Conservation (phyloP, 2,329 filamentous ascomycete genomes). For the Hortaea werneckii region DNA sequence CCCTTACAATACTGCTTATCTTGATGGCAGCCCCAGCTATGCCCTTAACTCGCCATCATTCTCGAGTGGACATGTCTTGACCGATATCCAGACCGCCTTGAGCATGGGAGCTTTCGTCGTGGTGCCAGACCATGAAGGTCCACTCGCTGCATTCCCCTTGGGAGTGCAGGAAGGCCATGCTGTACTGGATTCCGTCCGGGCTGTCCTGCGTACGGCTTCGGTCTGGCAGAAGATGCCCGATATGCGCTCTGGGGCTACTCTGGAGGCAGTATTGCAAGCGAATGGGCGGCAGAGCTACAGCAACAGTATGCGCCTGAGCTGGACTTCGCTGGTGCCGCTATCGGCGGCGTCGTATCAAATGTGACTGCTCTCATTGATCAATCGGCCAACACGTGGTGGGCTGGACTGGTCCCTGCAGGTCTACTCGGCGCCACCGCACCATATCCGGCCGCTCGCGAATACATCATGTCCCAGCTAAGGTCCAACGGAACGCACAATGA, state of each 20-base stretch:
- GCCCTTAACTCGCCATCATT: constrained; percentile 18
- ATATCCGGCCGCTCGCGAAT: constrained; percentile 22
- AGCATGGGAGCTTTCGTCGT: constrained; percentile 38
- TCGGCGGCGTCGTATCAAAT: constrained; percentile 40
- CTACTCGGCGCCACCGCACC: constrained; percentile 28
- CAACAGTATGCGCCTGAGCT: constrained; percentile 45
- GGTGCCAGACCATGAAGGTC: constrained; percentile 38
- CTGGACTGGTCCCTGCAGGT: constrained; percentile 25
- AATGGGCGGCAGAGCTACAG: constrained; percentile 43
- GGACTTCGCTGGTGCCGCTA: constrained; percentile 36
- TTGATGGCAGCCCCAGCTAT: constrained; percentile 33
- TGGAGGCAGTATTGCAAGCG: constrained; percentile 43
- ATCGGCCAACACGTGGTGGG: constrained; percentile 18
- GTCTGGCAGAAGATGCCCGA: constrained; percentile 8
- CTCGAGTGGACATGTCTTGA: constrained; percentile 1
- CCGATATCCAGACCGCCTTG: constrained; percentile 28
- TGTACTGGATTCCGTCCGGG: constrained; percentile 35
- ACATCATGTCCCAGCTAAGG: constrained; percentile 20
- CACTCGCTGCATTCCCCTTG: constrained; percentile 33
- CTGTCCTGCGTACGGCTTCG: constrained; percentile 25
- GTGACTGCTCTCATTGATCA: not conserved
- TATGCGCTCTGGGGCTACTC: constrained; percentile 45
- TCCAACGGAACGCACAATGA: constrained; percentile 23
- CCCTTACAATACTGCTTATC: constrained; percentile 28
- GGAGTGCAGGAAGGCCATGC: constrained; percentile 35